Conservation (phyloP, 306 rosid genomes). For the Begonia peltatifolia region DNA sequence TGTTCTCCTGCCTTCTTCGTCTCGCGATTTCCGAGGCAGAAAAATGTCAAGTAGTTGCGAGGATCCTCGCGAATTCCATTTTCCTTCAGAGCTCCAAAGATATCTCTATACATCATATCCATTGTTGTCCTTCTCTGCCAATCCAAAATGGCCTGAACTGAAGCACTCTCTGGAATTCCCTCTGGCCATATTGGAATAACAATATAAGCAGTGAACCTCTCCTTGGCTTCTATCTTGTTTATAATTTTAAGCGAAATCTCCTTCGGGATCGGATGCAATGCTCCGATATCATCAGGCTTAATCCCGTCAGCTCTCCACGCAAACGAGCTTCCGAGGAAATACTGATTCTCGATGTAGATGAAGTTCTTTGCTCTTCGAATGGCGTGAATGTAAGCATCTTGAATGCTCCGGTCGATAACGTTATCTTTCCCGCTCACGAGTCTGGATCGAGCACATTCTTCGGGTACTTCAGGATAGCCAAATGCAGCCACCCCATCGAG, state of each 20-base stretch:
- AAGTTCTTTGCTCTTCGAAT: slow-evolving; percentile 37
- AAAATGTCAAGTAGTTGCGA: slow-evolving; percentile 31
- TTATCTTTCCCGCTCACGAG: slow-evolving; percentile 40
- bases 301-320: slow-evolving; percentile 24
- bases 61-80: slow-evolving; percentile 28
- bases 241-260: slow-evolving; percentile 35
- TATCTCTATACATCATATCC: slow-evolving; percentile 35
- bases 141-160: slow-evolving; percentile 39
- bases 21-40: slow-evolving; percentile 37
- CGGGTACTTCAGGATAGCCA: slow-evolving; percentile 36
- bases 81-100: slow-evolving; percentile 13
- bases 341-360: slow-evolving; percentile 38
- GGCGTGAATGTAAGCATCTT: slow-evolving; percentile 36
- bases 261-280: slow-evolving; percentile 33
- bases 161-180: slow-evolving; percentile 30
- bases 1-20: slow-evolving; percentile 30
- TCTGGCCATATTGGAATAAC: slow-evolving; percentile 45
- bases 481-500: slow-evolving; percentile 41
- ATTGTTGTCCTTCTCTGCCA: slow-evolving; percentile 43
- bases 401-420: slow-evolving; percentile 39
- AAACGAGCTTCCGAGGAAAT: slow-evolving; percentile 40
- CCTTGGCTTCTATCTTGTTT: slow-evolving; percentile 29
- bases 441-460: slow-evolving; percentile 29
- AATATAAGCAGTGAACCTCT: slow-evolving; percentile 32
- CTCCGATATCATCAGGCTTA: slow-evolving; percentile 27